Evolutionary conservation across 2,329 filamentous ascomycete genomes (phyloP).

Genomic region (Colletotrichum chrysophilum): DNA sequence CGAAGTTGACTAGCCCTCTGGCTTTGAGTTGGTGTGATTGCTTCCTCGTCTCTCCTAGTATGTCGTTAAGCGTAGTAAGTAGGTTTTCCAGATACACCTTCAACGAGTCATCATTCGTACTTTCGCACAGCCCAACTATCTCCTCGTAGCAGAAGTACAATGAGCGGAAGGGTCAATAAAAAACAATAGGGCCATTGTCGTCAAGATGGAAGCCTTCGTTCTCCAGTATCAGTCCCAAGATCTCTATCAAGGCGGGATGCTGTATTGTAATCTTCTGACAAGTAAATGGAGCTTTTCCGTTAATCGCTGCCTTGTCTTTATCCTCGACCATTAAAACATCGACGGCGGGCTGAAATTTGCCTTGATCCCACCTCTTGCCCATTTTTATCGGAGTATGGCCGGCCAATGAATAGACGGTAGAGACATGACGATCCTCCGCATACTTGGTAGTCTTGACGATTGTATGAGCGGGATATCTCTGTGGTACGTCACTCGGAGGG

Average conservation of each 20-base stretch:
- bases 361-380: slow-evolving; percentile 39
- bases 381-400: slow-evolving; percentile 47
- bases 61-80: slow-evolving; percentile 43
- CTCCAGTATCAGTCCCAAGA: slow-evolving; percentile 47
- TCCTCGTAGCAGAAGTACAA: slow-evolving; percentile 51
- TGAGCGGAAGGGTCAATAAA: slow-evolving; percentile 43
- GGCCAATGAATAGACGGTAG: slow-evolving; percentile 38
- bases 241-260: slow-evolving; percentile 44
- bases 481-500: slow-evolving; percentile 1
- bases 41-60: slow-evolving; percentile 44
- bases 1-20: slow-evolving; percentile 44
- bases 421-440: slow-evolving; percentile 34
- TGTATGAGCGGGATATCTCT: slow-evolving; percentile 25
- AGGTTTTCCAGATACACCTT: slow-evolving; percentile 45
- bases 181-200: slow-evolving; percentile 37
- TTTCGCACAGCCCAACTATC: slow-evolving; percentile 36
- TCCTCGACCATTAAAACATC: slow-evolving; percentile 53
- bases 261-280: slow-evolving; percentile 47
- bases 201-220: slow-evolving; percentile 46
- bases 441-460: slow-evolving; percentile 43
- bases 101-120: slow-evolving; percentile 31
- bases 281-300: slow-evolving; percentile 41
- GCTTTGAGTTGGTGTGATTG: slow-evolving; percentile 40
- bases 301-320: slow-evolving; percentile 41
- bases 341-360: slow-evolving; percentile 46